A percentile compares a stretch with the other conserved stretches of the same genome.
Conservation (phyloP, 2,329 filamentous ascomycete species). For the Dothideomycetidae sp. region DNA sequence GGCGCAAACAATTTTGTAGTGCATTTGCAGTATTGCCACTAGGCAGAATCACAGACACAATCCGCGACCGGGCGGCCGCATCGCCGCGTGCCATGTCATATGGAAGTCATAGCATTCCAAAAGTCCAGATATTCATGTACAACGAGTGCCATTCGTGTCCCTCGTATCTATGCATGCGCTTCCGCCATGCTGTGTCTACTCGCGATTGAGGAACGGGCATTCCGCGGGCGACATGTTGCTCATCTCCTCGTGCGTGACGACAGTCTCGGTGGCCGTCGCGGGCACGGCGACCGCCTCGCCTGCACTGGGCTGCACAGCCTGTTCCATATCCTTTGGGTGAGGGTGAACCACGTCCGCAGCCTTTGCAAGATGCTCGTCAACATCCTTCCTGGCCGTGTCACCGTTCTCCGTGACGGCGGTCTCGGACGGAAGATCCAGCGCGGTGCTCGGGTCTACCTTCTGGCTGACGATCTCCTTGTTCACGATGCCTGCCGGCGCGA, state of each 20-base stretch:
- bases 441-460: constrained; percentile 19
- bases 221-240: constrained; percentile 18
- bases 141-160: too few relatives aligned
- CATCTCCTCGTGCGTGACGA: constrained; percentile 26
- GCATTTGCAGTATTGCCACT: too few relatives aligned
- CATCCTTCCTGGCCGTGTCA: constrained; percentile 10
- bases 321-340: constrained; percentile 22
- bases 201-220: constrained; percentile 21
- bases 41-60: too few relatives aligned
- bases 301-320: constrained; percentile 18
- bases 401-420: constrained; percentile 14
- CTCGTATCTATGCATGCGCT: too few relatives aligned
- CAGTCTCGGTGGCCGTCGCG: constrained; percentile 21
- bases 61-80: too few relatives aligned
- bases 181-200: too few relatives aligned
- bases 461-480: constrained; percentile 29
- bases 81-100: too few relatives aligned
- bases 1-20: too few relatives aligned
- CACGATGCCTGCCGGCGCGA: constrained; percentile 37
- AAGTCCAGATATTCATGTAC: too few relatives aligned
- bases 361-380: constrained; percentile 21
- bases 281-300: constrained; percentile 25
- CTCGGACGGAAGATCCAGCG: constrained; percentile 13
- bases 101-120: too few relatives aligned
- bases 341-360: constrained; percentile 21